Evolutionary conservation across 345 rosid species (phyloP).

Genomic region (Passiflora organensis): DNA sequence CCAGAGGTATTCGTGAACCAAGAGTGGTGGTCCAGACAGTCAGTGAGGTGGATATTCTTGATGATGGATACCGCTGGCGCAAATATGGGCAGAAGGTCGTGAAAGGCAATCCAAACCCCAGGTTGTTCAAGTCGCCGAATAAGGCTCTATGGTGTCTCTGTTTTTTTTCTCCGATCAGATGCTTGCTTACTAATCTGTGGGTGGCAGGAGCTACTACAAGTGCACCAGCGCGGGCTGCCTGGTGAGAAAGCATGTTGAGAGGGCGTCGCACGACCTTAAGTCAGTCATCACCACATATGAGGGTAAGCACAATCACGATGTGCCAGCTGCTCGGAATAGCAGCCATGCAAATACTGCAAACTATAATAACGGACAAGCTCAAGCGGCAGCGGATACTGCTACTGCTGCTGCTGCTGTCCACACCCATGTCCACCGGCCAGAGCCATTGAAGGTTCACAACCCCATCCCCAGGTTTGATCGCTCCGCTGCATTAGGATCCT

Average conservation of each 20-base stretch:
- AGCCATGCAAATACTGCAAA: conserved; percentile 22
- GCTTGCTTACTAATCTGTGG: conserved; percentile 3
- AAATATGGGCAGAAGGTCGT: conserved; percentile 99
- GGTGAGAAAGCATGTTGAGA: conserved; percentile 94
- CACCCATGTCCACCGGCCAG: conserved; percentile 45
- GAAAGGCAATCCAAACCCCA: conserved; percentile 97
- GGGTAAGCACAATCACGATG: conserved; percentile 98
- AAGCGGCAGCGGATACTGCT: conserved; percentile 1
- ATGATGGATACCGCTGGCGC: conserved; percentile 97
- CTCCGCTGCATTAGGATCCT: conserved; percentile 46
- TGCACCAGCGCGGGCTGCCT: conserved; percentile 92
- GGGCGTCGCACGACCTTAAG: conserved; percentile 96
- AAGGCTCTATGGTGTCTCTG: not conserved
- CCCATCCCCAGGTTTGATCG: conserved; percentile 55
- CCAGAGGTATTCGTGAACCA: conserved; percentile 71
- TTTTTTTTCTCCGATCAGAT: not conserved
- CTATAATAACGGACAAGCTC: conserved; percentile 4
- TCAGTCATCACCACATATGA: conserved; percentile 95
- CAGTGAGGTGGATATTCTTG: conserved; percentile 93
- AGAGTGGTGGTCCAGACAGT: conserved; percentile 98
- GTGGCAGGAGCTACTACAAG: conserved; percentile 89
- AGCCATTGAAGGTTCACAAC: conserved; percentile 54
- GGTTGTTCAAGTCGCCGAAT: conserved; percentile 32
- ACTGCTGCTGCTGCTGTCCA: conserved; percentile 29
- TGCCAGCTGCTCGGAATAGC: conserved; percentile 51